These are phyloP conservation scores for Terfezia boudieri DNA, from an alignment of 495 filamentous ascomycete genomes.

Conservation along the genomic window DNA sequence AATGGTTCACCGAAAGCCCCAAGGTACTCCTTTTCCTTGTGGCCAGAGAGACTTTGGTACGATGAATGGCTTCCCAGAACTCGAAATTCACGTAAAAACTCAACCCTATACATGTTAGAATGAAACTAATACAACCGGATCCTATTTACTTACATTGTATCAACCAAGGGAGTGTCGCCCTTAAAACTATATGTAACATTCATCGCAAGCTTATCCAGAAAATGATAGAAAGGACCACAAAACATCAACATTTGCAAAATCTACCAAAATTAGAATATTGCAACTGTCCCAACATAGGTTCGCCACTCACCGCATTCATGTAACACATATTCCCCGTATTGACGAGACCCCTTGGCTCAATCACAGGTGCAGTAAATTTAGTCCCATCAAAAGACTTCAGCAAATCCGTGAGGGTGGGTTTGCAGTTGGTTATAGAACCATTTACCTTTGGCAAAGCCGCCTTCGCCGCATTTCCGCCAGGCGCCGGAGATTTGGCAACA, in stretches of 20 bases:
- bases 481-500: constrained; percentile 5
- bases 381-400: constrained; percentile 8
- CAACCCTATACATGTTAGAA: constrained; percentile 36
- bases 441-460: constrained; percentile 11
- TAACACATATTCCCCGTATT: constrained; percentile 99
- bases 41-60: constrained; percentile 41
- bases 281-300: neutral
- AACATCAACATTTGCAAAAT: constrained; percentile 83
- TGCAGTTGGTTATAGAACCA: constrained; percentile 4
- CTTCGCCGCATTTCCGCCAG: neutral
- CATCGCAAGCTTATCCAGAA: constrained; percentile 68
- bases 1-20: constrained; percentile 85
- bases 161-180: constrained; percentile 77
- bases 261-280: constrained; percentile 23
- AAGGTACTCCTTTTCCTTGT: constrained; percentile 57
- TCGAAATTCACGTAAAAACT: constrained; percentile 88
- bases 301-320: constrained; percentile 79
- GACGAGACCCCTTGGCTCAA: constrained; percentile 83
- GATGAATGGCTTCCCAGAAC: constrained; percentile 54
- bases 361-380: constrained; percentile 27
- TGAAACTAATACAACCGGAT: constrained; percentile 1
- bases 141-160: constrained; percentile 54
- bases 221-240: constrained; percentile 83
- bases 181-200: constrained; percentile 77
- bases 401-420: constrained; percentile 11